These are phyloP conservation scores for Yamadazyma triangularis DNA, from an alignment of 1,139 yeast genomes.

Conservation along the genomic window DNA sequence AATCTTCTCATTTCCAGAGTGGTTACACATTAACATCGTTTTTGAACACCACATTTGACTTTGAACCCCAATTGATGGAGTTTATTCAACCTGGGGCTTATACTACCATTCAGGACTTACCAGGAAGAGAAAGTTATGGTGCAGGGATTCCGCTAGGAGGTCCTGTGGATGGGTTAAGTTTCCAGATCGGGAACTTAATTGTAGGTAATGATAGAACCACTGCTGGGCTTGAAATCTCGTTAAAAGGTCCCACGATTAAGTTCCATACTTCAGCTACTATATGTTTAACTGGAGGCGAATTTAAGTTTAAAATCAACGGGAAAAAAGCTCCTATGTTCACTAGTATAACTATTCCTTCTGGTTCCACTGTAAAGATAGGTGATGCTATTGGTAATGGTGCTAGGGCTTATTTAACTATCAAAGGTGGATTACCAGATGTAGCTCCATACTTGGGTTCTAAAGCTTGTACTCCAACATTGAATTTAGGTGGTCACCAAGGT, in stretches of 20 bases:
- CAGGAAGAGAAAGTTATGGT: constrained; percentile 20
- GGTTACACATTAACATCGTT: constrained; percentile 27
- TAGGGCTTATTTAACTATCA: constrained; percentile 25
- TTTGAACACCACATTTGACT: constrained; percentile 16
- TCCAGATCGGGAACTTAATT: constrained; percentile 28
- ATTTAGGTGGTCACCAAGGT: constrained; percentile 35
- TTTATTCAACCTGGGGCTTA: constrained; percentile 27
- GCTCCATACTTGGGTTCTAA: constrained; percentile 30
- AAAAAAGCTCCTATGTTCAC: constrained; percentile 22
- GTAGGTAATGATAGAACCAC: constrained; percentile 21
- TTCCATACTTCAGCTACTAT: constrained; percentile 23
- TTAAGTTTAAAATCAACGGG: constrained; percentile 19
- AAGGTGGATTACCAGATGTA: constrained; percentile 33
- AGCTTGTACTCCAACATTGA: constrained; percentile 28
- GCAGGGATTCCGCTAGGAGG: constrained; percentile 31
- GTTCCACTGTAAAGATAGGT: constrained; percentile 22
- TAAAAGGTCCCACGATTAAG: constrained; percentile 25
- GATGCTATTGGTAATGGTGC: constrained; percentile 18
- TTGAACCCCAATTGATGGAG: constrained; percentile 23
- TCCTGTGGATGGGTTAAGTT: constrained; percentile 25
- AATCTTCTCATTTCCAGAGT: constrained; percentile 13
- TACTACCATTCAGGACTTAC: constrained; percentile 30
- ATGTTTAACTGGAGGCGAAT: constrained; percentile 23
- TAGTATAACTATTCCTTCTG: constrained; percentile 20
- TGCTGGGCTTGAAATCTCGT: constrained; percentile 26